Conservation (phyloP, 1,139 yeast species). For the Zygoascus sp. region DNA sequence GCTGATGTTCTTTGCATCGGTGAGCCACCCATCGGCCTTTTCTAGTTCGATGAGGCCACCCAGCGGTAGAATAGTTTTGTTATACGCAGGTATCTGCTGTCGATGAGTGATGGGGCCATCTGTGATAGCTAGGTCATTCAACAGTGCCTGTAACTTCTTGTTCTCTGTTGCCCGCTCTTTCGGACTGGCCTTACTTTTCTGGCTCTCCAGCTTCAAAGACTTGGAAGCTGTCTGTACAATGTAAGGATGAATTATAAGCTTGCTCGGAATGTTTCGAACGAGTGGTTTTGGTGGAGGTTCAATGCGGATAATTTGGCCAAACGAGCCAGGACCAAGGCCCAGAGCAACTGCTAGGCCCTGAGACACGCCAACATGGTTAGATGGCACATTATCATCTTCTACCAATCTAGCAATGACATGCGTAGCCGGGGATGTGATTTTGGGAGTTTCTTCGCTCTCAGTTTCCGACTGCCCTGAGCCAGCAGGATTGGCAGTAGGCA, state of each 20-base stretch:
- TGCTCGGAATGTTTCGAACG: slow-evolving; percentile 40
- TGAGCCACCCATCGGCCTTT: slow-evolving; percentile 46
- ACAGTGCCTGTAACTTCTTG: slow-evolving; percentile 18
- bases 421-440: slow-evolving; percentile 31
- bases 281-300: slow-evolving; percentile 46
- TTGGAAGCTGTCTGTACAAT: slow-evolving; percentile 20
- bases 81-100: slow-evolving; percentile 43
- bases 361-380: slow-evolving; percentile 54
- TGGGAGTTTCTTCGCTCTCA: slow-evolving; percentile 16
- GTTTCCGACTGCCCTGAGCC: slow-evolving; percentile 12
- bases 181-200: slow-evolving; percentile 3
- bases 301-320: slow-evolving; percentile 55
- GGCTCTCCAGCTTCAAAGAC: slow-evolving; percentile 26
- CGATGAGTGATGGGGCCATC: slow-evolving; percentile 27
- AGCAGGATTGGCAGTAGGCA: not conserved
- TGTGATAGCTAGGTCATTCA: slow-evolving; percentile 15
- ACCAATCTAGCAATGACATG: slow-evolving; percentile 54
- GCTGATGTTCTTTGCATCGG: slow-evolving; percentile 28
- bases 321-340: slow-evolving; percentile 38
- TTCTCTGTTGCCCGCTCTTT: slow-evolving; percentile 22
- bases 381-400: slow-evolving; percentile 38
- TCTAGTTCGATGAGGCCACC: slow-evolving; percentile 63
- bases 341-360: slow-evolving; percentile 54
- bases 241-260: slow-evolving; percentile 47
- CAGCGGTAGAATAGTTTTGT: slow-evolving; percentile 43